Conservation (phyloP, 352 stramenopile genomes). For the Thalassiosira livingstoniorum region DNA sequence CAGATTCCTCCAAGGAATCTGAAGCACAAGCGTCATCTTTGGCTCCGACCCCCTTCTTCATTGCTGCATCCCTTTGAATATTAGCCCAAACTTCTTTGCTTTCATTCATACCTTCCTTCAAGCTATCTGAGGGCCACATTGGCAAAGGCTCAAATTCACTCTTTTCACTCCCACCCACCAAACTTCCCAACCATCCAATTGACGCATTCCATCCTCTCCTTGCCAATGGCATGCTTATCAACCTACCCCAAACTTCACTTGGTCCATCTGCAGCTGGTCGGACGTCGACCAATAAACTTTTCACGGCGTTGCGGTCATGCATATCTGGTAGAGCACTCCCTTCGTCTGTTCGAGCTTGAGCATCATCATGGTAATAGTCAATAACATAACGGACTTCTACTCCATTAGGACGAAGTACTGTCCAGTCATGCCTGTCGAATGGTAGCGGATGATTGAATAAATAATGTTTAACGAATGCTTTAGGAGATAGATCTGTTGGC, state of each 20-base stretch:
- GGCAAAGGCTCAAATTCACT: constrained; percentile 71
- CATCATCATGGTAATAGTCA: constrained; percentile 98
- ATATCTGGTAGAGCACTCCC: constrained; percentile 68
- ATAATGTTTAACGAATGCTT: constrained; percentile 91
- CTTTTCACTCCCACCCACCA: constrained; percentile 42
- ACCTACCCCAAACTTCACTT: constrained; percentile 59
- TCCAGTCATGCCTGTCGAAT: constrained; percentile 99
- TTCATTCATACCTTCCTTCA: constrained; percentile 76
- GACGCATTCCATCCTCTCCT: too few species aligned
- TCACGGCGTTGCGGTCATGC: constrained; percentile 72
- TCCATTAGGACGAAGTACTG: constrained; percentile 89
- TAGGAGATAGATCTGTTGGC: constrained; percentile 95
- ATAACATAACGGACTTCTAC: constrained; percentile 95
- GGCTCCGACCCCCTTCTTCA: constrained; percentile 30
- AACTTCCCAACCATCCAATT: too few species aligned
- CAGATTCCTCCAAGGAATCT: constrained; percentile 17
- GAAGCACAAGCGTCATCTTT: constrained; percentile 23
- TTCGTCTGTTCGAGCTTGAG: constrained; percentile 57
- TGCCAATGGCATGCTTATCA: constrained; percentile 75
- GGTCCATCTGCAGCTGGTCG: constrained; percentile 92
- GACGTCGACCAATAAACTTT: constrained; percentile 96
- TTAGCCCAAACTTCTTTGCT: constrained; percentile 79
- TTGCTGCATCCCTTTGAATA: constrained; percentile 67
- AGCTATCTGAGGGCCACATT: constrained; percentile 59
- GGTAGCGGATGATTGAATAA: constrained; percentile 90